Evolutionary conservation across 345 rosid genomes (phyloP), one percentile per base, ranked within the genome.

Genomic region (Ceriops tagal): DNA sequence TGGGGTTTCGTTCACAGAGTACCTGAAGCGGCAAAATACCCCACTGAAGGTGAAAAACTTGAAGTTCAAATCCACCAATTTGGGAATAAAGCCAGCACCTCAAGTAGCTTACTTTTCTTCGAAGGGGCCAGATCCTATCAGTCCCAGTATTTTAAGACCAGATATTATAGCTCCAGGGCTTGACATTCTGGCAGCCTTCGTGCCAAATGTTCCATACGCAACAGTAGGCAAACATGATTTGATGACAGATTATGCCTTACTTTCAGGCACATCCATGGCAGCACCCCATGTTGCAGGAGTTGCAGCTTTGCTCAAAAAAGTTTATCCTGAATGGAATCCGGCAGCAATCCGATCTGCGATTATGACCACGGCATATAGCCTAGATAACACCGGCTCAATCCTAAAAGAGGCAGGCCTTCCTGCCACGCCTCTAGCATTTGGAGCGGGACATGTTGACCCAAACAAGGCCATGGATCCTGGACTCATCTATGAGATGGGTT

Each of bases 21-120:
- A 79, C 8, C 28, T 57, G 26, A 24, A 56, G 16, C 58, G n/a
- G 1, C 39, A 21, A 13, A 16, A n/a, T 6, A 27, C 51, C 21
- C n/a, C 32, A 13, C 46, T 80, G 52, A 80, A 65, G 39, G 80
- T 80, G 35, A 77, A 70, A 66, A 55, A 11, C 24, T 61, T 79
- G 70, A 74, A 32, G 53, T 85, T 85, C 31, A 20, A 46, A 53
- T 43, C 58, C 52, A 83, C 87, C 37, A 72, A 72, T 35, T 58
- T 77, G 9, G 83, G 85, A 1, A 24, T 26, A 10, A 66, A 30
- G 7, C 82, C 86, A 39, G 87, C 97, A 28, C 92, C 97, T 15
- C 62, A 85, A 18, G 83, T 89, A 62, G 91, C 92, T 3, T 20
- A 13, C 34, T 91, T 85, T 76, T 88, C 95, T 19, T 89, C 92